Percentiles rank a stretch among this genome's conserved stretches.
phyloP scores from a whole-genome alignment of 345 rosid species.

The Salix exigua region DNA sequence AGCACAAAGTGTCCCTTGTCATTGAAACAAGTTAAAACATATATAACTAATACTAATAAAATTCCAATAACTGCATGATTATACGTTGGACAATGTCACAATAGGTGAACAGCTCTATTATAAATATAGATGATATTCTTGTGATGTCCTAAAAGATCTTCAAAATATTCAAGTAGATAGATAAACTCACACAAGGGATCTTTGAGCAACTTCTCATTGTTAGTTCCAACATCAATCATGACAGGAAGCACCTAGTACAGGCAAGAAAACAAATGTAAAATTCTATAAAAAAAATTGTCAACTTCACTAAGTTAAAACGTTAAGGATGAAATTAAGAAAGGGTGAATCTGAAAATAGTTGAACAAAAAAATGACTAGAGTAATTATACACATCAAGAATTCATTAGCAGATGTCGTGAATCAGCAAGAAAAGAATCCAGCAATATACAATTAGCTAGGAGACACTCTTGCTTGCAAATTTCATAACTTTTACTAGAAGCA shows the following conservation, averaged over 20 bases:
- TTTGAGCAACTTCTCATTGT: conserved; percentile 86
- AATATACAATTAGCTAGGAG: not conserved
- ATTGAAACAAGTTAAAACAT: not conserved
- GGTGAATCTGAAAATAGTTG: not conserved
- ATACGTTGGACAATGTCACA: not conserved
- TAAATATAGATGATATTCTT: not conserved
- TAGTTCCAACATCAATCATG: conserved; percentile 99
- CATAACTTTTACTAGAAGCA: not conserved
- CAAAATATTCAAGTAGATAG: conserved; percentile 9
- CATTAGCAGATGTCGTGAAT: not conserved
- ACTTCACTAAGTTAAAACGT: not conserved
- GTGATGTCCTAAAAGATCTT: not conserved
- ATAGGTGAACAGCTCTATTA: not conserved
- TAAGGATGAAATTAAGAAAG: conserved; percentile 9
- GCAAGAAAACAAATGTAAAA: not conserved
- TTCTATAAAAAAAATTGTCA: not conserved
- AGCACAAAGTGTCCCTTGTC: conserved; percentile 1
- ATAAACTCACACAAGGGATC: conserved; percentile 78
- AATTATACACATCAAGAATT: not conserved
- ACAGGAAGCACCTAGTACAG: conserved; percentile 84
- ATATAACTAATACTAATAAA: not conserved
- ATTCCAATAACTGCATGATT: not conserved
- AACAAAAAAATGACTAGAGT: not conserved
- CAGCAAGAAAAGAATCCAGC: not conserved
- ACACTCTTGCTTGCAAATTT: not conserved